Base-by-base conservation (phyloP, 1,139 yeast species). In the Geotrichum cucujoidarum region DNA sequence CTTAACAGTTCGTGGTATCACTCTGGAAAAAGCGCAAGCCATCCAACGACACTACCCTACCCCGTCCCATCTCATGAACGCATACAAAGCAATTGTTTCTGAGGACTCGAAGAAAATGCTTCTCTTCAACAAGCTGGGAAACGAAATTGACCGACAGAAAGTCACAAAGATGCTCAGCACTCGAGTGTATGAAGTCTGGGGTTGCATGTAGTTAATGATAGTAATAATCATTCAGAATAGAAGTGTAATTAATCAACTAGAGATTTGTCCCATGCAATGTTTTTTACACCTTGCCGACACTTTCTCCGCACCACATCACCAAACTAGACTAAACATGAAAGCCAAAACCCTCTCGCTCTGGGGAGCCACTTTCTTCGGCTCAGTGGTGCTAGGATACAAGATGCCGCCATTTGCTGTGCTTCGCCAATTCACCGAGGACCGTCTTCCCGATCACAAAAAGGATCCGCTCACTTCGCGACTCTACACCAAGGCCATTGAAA, bases 21-120 rank as follows among this genome's bases (percentile, higher is more conserved):
- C 95, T 0, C 68, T 88, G 38, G 97, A 90, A 54, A 87, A 85
- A 62, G 98, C 98, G 0, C 63, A 80, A 10, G 78, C 80, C 3
- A 80, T 94, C 7, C 97, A 90, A 63, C 70, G 65, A 41, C 62
- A 71, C 39, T 88, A 74, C 57, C 75, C 76, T 5, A 86, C 95
- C 0, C 95, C 95, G 0, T 66, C 68, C 32, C 60, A 57, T 21
- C 68, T 88, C 1, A 52, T 70, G 29, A 58, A 60, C 16, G 76
- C 78, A 0, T 80, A 74, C 53, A 54, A 60, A 2, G 53, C 53
- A 1, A 64, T 69, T 22, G 49, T 57, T 1, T 48, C 62, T 2
- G 66, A 61, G 30, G 53, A 61, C 4, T 74, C 69, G 20, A 76
- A 75, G 50, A 68, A 70, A 37, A 51, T 56, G 3, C 62, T 81